Percentiles rank a stretch among this genome's conserved stretches.
phyloP scores from a whole-genome alignment of 805 yeast genomes.

The Schwanniomyces yamadae region DNA sequence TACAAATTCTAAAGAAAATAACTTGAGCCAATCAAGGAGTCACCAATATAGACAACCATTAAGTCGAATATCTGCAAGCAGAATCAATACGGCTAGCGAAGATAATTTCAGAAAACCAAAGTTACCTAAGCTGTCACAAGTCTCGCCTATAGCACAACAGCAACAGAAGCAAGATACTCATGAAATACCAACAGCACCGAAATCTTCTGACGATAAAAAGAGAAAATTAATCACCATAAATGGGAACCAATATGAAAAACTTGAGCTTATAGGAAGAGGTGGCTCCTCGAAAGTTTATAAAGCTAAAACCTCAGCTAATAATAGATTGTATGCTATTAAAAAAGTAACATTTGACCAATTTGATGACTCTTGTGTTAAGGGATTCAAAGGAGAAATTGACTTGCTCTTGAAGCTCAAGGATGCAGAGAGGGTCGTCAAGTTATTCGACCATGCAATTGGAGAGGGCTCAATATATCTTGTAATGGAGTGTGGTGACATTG shows the following conservation, averaged over 20 bases:
- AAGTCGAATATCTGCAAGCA: conserved; percentile 13
- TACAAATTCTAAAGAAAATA: conserved; percentile 1
- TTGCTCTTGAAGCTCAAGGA: conserved; percentile 61
- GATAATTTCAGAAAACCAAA: conserved; percentile 37
- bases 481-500: conserved; percentile 95
- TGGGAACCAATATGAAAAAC: conserved; percentile 62
- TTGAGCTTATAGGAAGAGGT: conserved; percentile 84
- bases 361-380: conserved; percentile 69
- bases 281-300: conserved; percentile 91
- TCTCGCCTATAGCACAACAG: background rate
- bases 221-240: conserved; percentile 43
- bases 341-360: conserved; percentile 78
- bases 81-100: conserved; percentile 12
- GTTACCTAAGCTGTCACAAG: conserved; percentile 14
- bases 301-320: conserved; percentile 53
- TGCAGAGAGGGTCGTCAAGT: conserved; percentile 68
- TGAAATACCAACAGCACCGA: background rate
- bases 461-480: conserved; percentile 66
- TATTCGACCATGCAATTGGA: conserved; percentile 70
- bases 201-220: conserved; percentile 16
- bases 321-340: conserved; percentile 73
- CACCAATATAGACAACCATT: conserved; percentile 17
- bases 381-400: conserved; percentile 89
- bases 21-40: background rate
- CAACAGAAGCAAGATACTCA: no score